Conservation (phyloP, 73 alveolate genomes). For the Tetrahymena borealis region DNA sequence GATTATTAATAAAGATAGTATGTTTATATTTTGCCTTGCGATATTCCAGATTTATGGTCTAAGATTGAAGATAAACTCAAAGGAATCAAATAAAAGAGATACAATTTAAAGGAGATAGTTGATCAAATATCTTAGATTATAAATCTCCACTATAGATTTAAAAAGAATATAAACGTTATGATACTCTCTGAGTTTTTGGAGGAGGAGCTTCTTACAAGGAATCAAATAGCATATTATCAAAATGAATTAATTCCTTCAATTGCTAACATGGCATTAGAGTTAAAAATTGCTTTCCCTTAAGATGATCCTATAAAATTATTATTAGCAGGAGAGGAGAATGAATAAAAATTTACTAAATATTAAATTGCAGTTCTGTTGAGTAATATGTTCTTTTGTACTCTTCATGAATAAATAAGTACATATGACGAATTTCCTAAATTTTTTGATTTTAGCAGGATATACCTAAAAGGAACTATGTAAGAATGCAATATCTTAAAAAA, state of each 20-base stretch:
- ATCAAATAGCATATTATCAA: not conserved
- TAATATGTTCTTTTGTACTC: not conserved
- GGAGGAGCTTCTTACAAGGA: not conserved
- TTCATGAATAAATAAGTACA: not conserved
- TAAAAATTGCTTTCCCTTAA: not conserved
- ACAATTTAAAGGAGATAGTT: not conserved
- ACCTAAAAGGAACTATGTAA: not conserved
- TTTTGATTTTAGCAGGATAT: not conserved
- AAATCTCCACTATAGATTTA: not conserved
- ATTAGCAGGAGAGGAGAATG: not conserved
- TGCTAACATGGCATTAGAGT: not conserved
- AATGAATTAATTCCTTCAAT: not conserved
- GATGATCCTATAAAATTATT: not conserved
- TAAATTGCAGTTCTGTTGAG: not conserved
- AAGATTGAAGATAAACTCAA: not conserved
- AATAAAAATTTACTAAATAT: not conserved
- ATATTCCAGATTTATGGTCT: not conserved
- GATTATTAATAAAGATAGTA: not conserved
- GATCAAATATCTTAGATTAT: not conserved
- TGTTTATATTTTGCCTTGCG: not conserved
- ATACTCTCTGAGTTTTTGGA: not conserved
- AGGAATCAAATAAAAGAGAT: not conserved
- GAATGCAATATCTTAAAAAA: not conserved
- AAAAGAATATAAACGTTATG: not conserved
- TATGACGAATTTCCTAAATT: not conserved